A percentile compares a stretch with the other conserved stretches of the same genome.
Conservation (phyloP, 371 early-diverging fungal species). For the Circinella minor region DNA sequence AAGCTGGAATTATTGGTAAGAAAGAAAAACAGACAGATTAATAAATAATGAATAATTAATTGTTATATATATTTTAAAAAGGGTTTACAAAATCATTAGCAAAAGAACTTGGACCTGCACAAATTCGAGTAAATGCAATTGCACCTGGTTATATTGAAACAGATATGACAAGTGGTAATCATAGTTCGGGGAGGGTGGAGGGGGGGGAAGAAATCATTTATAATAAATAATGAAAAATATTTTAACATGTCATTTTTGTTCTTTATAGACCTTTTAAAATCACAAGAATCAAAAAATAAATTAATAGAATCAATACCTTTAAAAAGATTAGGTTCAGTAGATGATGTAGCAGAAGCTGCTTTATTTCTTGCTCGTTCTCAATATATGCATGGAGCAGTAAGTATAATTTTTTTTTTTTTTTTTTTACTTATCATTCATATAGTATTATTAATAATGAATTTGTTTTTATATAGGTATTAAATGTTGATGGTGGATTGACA, state of each 20-base stretch:
- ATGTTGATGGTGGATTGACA: slow-evolving; percentile 72
- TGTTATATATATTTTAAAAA: slow-evolving; percentile 18
- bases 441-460: neutral
- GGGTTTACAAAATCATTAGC: slow-evolving; percentile 85
- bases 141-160: slow-evolving; percentile 92
- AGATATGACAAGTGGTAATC: slow-evolving; percentile 74
- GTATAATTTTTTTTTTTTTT: neutral
- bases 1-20: slow-evolving; percentile 83
- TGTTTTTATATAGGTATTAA: slow-evolving; percentile 42
- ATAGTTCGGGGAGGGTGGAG: neutral
- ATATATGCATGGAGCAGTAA: slow-evolving; percentile 67
- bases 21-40: too few species aligned
- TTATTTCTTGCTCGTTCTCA: slow-evolving; percentile 67
- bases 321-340: slow-evolving; percentile 58
- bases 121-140: slow-evolving; percentile 81
- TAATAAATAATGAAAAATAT: neutral
- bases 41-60: too few species aligned
- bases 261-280: neutral
- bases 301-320: slow-evolving; percentile 58
- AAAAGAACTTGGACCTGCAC: slow-evolving; percentile 75
- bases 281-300: slow-evolving; percentile 35
- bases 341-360: slow-evolving; percentile 74
- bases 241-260: neutral
- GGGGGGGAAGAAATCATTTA: neutral
- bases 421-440: neutral